Evolutionary conservation across 768 basidiomycete species (phyloP).

Genomic region (Russula sp.): DNA sequence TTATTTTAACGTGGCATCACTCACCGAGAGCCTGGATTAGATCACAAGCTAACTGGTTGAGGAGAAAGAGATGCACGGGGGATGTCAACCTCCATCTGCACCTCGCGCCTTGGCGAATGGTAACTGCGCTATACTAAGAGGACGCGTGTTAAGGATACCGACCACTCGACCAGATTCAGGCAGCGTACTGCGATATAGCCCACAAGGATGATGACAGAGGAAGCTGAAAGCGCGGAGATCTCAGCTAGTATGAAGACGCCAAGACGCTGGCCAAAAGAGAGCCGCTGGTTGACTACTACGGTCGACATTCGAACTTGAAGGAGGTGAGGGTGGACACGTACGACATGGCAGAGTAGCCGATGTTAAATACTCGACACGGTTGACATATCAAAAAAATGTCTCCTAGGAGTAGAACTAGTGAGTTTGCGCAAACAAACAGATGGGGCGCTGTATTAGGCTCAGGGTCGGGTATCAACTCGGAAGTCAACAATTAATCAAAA

Average conservation of each 20-base stretch:
- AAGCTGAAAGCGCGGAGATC: constrained; percentile 33
- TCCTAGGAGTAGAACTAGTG: neutral
- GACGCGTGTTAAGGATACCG: neutral
- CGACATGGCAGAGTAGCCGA: neutral
- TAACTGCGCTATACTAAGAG: constrained; percentile 30
- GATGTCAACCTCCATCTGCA: constrained; percentile 30
- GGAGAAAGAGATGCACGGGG: constrained; percentile 35
- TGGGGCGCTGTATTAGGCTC: neutral
- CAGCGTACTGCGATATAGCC: constrained; percentile 32
- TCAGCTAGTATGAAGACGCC: constrained; percentile 34
- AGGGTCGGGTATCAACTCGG: too few relatives aligned
- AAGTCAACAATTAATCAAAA: neutral
- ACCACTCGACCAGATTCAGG: neutral
- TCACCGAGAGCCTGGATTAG: constrained; percentile 35
- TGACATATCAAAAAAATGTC: neutral
- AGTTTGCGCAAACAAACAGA: neutral
- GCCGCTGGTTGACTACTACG: neutral
- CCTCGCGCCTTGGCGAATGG: constrained; percentile 25
- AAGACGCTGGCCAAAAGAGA: constrained; percentile 32
- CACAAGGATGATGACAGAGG: constrained; percentile 30
- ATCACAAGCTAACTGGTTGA: constrained; percentile 35
- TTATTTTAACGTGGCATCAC: neutral
- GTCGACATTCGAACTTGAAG: constrained; percentile 2
- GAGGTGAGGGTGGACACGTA: neutral
- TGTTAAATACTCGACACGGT: neutral